A percentile compares a stretch with the other conserved stretches of the same genome.
Evolutionary conservation across 257 asterid genomes (phyloP).

Genomic region (Solanum pimpinellifolium): DNA sequence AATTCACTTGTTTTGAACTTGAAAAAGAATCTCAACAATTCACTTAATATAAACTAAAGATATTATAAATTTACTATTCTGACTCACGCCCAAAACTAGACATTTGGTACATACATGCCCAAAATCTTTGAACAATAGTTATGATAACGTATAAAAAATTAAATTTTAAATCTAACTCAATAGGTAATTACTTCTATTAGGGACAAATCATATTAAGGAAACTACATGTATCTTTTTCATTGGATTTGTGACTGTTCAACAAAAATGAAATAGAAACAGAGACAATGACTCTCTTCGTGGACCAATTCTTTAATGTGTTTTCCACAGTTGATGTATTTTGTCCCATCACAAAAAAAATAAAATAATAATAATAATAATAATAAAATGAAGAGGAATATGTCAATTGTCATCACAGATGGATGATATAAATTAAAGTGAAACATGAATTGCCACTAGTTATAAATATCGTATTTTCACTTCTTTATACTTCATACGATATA

Average conservation of each 20-base stretch:
- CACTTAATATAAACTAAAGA: too few species aligned
- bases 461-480: background rate
- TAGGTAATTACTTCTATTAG: rapidly evolving
- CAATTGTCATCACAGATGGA: background rate
- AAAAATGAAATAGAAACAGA: background rate
- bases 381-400: background rate
- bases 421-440: background rate
- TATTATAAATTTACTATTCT: too few species aligned
- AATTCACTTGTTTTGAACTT: background rate
- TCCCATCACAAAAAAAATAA: background rate
- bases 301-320: background rate
- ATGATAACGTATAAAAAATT: background rate
- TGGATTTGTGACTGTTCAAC: background rate
- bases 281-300: background rate
- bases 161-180: background rate
- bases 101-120: too few species aligned
- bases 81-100: background rate
- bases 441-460: background rate
- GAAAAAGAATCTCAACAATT: too few species aligned
- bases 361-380: background rate
- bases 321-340: background rate
- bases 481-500: background rate
- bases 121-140: too few species aligned
- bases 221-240: background rate
- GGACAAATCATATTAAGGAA: background rate